These are phyloP conservation scores for Colletotrichum endophyticum DNA, from an alignment of 2,329 filamentous ascomycete species.

Conservation along the genomic window DNA sequence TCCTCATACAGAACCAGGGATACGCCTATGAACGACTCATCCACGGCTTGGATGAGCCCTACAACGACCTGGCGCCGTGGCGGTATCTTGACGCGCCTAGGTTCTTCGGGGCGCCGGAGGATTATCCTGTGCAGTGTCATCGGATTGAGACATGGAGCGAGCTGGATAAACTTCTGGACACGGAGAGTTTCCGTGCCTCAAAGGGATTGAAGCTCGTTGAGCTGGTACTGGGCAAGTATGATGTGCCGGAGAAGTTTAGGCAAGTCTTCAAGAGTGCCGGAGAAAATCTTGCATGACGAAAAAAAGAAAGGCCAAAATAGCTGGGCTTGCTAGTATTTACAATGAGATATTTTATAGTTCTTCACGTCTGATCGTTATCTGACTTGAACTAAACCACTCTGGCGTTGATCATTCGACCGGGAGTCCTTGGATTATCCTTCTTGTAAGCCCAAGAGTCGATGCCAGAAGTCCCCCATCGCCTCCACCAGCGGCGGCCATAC, in stretches of 20 bases:
- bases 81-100: slow-evolving; percentile 51
- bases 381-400: not conserved
- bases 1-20: slow-evolving; percentile 64
- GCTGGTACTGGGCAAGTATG: slow-evolving; percentile 28
- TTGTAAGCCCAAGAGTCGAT: not conserved
- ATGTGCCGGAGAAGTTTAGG: not conserved
- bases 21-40: slow-evolving; percentile 65
- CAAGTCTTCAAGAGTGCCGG: not conserved
- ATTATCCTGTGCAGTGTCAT: slow-evolving; percentile 32
- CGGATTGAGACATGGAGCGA: slow-evolving; percentile 48
- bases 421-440: not conserved
- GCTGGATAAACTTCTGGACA: slow-evolving; percentile 31
- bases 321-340: not conserved
- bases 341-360: not conserved
- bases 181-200: not conserved
- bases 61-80: slow-evolving; percentile 62
- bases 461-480: not conserved
- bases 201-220: slow-evolving; percentile 35
- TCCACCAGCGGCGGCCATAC: not conserved
- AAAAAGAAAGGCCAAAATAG: not conserved
- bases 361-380: not conserved
- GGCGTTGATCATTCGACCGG: not conserved
- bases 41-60: slow-evolving; percentile 56
- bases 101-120: slow-evolving; percentile 47
- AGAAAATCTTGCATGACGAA: not conserved